phyloP scores from a whole-genome alignment of 2,329 filamentous ascomycete species.

The Lomentospora prolificans region DNA sequence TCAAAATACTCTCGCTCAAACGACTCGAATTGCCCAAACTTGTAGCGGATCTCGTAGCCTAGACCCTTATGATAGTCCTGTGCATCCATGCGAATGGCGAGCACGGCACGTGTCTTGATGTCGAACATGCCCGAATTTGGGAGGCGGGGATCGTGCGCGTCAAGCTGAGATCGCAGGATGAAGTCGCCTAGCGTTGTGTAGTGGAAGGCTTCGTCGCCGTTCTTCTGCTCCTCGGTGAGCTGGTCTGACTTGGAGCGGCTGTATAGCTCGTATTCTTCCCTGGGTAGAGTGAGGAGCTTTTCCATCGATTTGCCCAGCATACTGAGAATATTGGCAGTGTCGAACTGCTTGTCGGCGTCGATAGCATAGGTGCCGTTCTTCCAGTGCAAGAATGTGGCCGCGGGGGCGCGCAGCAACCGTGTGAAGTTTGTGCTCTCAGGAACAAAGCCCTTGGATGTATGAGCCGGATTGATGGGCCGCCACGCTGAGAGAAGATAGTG shows the following conservation, averaged over 20 bases:
- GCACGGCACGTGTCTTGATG: conserved; percentile 85
- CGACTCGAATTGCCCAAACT: conserved; percentile 74
- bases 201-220: conserved; percentile 70
- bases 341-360: conserved; percentile 89
- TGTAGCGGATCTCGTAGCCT: conserved; percentile 76
- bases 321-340: conserved; percentile 74
- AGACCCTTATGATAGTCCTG: conserved; percentile 60
- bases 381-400: conserved; percentile 72
- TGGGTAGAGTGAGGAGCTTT: conserved; percentile 78
- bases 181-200: conserved; percentile 82
- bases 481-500: conserved; percentile 84
- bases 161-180: conserved; percentile 88
- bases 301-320: conserved; percentile 95
- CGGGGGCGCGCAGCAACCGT: conserved; percentile 58
- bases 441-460: conserved; percentile 58
- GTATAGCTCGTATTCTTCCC: conserved; percentile 78
- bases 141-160: conserved; percentile 76
- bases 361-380: conserved; percentile 86
- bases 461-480: conserved; percentile 58
- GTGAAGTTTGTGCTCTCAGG: conserved; percentile 60
- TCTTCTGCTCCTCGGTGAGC: conserved; percentile 61
- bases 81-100: conserved; percentile 84
- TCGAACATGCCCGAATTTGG: conserved; percentile 94
- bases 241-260: conserved; percentile 57
- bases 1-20: conserved; percentile 95